Conservation (phyloP, 2,329 filamentous ascomycete genomes). For the Neoscytalidium dimidiatum region DNA sequence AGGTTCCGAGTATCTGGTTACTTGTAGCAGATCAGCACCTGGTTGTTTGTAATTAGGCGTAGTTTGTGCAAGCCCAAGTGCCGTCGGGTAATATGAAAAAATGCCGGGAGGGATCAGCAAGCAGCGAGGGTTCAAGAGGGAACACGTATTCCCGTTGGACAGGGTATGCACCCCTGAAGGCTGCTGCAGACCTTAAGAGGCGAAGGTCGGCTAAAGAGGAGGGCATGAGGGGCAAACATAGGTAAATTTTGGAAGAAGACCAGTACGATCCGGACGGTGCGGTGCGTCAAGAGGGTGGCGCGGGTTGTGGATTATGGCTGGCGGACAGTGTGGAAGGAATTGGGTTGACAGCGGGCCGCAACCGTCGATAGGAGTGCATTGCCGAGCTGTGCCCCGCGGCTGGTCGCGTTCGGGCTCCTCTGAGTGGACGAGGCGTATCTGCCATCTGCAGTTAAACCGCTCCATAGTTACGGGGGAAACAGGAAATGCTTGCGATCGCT, state of each 20-base stretch:
- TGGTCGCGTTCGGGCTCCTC: neutral
- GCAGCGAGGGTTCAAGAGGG: neutral
- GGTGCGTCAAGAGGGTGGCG: neutral
- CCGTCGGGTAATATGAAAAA: neutral
- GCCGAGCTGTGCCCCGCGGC: conserved; percentile 1
- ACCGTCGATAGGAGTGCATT: conserved; percentile 12
- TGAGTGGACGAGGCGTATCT: neutral
- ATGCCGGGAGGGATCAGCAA: neutral
- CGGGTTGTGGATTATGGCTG: neutral
- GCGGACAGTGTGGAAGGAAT: neutral
- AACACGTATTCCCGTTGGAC: conserved; percentile 7
- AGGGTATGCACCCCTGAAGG: neutral
- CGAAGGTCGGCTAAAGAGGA: neutral
- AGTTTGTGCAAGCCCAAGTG: neutral
- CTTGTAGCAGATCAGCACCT: neutral
- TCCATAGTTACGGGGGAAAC: neutral
- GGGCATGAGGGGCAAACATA: neutral
- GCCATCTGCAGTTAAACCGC: neutral
- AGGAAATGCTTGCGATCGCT: neutral
- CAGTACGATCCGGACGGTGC: neutral
- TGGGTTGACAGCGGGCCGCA: conserved; percentile 8
- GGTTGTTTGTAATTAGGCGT: too few species aligned
- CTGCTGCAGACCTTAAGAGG: neutral
- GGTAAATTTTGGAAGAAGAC: neutral
- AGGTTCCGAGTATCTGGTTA: neutral